Percentiles rank a stretch among this genome's conserved stretches.
Evolutionary conservation across 2,329 filamentous ascomycete species (phyloP).

Genomic region (Microsporum audouinii): DNA sequence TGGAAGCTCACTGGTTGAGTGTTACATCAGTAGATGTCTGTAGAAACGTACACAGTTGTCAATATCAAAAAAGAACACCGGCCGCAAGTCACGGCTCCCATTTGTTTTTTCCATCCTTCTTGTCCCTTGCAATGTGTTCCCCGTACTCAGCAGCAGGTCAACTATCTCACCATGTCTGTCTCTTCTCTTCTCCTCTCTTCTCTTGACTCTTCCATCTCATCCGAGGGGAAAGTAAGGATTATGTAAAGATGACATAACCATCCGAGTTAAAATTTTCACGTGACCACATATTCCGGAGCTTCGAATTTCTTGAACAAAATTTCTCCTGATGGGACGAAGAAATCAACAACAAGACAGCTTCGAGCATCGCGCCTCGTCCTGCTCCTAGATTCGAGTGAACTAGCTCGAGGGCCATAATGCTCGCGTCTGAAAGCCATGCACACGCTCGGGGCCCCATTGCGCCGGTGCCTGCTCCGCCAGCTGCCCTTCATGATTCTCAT

Average conservation of each 20-base stretch:
- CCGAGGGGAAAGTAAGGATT: neutral
- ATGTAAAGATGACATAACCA: too few relatives aligned
- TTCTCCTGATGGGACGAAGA: neutral
- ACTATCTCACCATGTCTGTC: neutral
- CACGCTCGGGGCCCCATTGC: neutral
- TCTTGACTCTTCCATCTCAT: neutral
- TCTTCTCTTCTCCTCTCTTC: neutral
- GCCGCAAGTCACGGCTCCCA: slow-evolving; percentile 29
- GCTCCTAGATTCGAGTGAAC: neutral
- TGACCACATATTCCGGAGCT: neutral
- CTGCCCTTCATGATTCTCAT: slow-evolving; percentile 5
- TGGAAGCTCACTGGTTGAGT: neutral
- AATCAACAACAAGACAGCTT: neutral
- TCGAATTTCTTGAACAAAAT: neutral
- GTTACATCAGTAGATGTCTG: neutral
- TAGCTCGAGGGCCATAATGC: neutral
- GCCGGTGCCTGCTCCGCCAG: neutral
- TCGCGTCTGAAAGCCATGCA: neutral
- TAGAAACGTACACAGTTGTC: slow-evolving; percentile 67
- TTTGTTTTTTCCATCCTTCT: neutral
- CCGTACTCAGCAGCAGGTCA: neutral
- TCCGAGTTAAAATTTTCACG: too few relatives aligned
- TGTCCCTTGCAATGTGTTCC: neutral
- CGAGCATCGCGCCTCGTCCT: neutral
- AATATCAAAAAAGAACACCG: slow-evolving; percentile 75